Evolutionary conservation across 108 stramenopile species (phyloP).

Genomic region (Nitzschia sp.): DNA sequence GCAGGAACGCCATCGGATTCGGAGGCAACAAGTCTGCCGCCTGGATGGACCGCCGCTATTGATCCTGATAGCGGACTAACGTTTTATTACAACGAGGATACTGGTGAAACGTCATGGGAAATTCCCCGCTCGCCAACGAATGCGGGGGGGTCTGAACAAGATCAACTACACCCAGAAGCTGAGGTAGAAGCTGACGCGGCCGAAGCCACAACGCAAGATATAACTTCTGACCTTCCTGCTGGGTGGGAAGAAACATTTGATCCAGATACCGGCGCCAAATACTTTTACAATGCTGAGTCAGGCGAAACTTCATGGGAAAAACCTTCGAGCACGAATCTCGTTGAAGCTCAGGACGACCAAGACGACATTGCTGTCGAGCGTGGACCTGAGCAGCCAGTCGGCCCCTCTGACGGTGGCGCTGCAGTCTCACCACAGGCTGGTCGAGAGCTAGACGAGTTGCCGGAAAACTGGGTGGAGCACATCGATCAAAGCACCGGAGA

Average conservation of each 20-base stretch:
- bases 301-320: slow-evolving; percentile 36
- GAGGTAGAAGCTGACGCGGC: slow-evolving; percentile 22
- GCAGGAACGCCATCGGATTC: neutral
- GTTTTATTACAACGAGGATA: slow-evolving; percentile 54
- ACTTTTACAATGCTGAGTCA: slow-evolving; percentile 50
- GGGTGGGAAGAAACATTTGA: slow-evolving; percentile 61
- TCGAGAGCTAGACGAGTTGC: no score
- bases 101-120: slow-evolving; percentile 40
- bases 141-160: neutral
- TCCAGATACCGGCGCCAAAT: slow-evolving; percentile 37
- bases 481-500: slow-evolving; percentile 35
- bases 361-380: neutral
- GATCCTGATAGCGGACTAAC: slow-evolving; percentile 35
- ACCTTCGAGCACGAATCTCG: slow-evolving; percentile 15
- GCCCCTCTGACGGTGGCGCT: neutral
- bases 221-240: slow-evolving; percentile 37
- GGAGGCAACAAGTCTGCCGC: slow-evolving; percentile 18
- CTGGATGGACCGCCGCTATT: neutral
- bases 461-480: no score
- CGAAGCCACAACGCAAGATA: no score
- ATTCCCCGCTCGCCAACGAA: slow-evolving; percentile 2
- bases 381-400: no score
- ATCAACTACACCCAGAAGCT: no score
- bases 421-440: no score
- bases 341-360: neutral